Evolutionary conservation across 768 basidiomycete species (phyloP).

Genomic region (Galerina sulciceps): DNA sequence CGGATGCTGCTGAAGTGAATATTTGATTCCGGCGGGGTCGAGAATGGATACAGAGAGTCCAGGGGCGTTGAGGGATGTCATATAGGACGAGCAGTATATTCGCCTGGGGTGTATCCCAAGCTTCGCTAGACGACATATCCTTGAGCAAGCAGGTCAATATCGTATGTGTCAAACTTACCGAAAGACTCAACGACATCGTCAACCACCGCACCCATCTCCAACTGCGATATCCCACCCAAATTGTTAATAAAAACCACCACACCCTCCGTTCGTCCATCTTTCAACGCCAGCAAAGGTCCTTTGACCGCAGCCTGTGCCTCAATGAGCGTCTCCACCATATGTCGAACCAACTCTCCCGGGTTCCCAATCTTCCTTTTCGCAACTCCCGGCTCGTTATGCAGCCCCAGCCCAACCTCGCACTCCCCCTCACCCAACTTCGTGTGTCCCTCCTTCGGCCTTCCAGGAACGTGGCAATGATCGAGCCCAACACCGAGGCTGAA

Average conservation of each 20-base stretch:
- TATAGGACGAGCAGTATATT: slow-evolving; percentile 54
- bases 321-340: slow-evolving; percentile 49
- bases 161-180: slow-evolving; percentile 36
- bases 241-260: slow-evolving; percentile 57
- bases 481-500: slow-evolving; percentile 45
- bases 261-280: slow-evolving; percentile 46
- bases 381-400: slow-evolving; percentile 60
- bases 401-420: slow-evolving; percentile 55
- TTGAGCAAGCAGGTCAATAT: neutral
- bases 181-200: slow-evolving; percentile 46
- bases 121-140: slow-evolving; percentile 24
- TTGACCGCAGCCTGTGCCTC: slow-evolving; percentile 13
- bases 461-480: slow-evolving; percentile 65
- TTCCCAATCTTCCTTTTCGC: slow-evolving; percentile 40
- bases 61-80: slow-evolving; percentile 65
- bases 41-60: slow-evolving; percentile 58
- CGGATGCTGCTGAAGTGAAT: neutral
- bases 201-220: slow-evolving; percentile 57
- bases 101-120: slow-evolving; percentile 38
- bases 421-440: slow-evolving; percentile 27
- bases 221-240: slow-evolving; percentile 52
- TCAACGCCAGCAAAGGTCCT: neutral
- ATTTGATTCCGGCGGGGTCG: slow-evolving; percentile 41
- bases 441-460: slow-evolving; percentile 30
- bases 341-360: slow-evolving; percentile 26